These are phyloP conservation scores for Metschnikowia henanensis DNA, from an alignment of 805 yeast genomes.

Conservation along the genomic window DNA sequence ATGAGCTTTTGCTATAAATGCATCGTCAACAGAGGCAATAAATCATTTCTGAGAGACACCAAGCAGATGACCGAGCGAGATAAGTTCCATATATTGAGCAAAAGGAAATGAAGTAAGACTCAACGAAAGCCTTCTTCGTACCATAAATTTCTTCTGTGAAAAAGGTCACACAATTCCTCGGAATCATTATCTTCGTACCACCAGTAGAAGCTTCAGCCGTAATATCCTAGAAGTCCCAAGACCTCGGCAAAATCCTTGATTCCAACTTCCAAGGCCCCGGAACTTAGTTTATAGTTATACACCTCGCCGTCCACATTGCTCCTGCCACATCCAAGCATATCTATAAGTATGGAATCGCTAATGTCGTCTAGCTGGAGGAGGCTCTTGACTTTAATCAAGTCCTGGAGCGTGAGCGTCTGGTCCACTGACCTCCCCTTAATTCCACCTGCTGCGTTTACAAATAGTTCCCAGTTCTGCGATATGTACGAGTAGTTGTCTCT, in stretches of 20 bases:
- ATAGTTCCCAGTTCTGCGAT: constrained; percentile 33
- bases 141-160: too few species aligned
- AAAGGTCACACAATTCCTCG: too few species aligned
- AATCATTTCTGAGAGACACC: too few species aligned
- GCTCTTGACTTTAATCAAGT: constrained; percentile 30
- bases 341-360: constrained; percentile 36
- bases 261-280: constrained; percentile 27
- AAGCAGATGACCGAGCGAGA: too few species aligned
- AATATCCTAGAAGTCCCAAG: constrained; percentile 40
- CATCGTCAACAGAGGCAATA: too few species aligned
- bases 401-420: constrained; percentile 13
- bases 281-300: constrained; percentile 29
- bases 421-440: neutral
- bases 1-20: too few species aligned
- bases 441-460: constrained; percentile 28
- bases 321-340: constrained; percentile 40
- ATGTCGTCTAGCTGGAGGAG: constrained; percentile 32
- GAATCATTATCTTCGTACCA: neutral
- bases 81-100: too few species aligned
- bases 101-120: too few species aligned
- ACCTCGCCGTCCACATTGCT: constrained; percentile 28
- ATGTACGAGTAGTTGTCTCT: constrained; percentile 32
- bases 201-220: constrained; percentile 19
- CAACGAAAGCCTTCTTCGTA: too few species aligned
- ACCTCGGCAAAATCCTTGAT: constrained; percentile 45